Percentiles rank a stretch among this genome's conserved stretches.
phyloP scores from a whole-genome alignment of 768 basidiomycete species.

The Termitomyces sp. region DNA sequence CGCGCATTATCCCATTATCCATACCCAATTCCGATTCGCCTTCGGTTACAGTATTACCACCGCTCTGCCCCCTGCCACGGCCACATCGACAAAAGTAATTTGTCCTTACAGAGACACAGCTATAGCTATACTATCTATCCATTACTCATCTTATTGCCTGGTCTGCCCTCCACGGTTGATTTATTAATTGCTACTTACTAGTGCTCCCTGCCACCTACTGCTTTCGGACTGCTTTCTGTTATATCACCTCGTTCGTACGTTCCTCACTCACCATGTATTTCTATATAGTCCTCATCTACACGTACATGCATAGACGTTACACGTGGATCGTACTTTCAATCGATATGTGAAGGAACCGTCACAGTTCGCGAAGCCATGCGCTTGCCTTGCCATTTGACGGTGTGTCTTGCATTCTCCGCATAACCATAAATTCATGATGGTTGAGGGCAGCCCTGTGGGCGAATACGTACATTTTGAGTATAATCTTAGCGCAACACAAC shows the following conservation, averaged over 20 bases:
- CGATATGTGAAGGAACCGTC: no score
- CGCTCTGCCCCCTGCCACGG: neutral
- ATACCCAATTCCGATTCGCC: neutral
- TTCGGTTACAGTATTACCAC: neutral
- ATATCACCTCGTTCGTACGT: no score
- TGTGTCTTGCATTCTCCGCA: no score
- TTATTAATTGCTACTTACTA: conserved; percentile 2
- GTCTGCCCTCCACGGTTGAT: neutral
- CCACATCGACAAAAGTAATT: conserved; percentile 4
- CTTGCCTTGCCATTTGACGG: no score
- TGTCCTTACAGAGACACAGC: neutral
- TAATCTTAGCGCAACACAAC: no score
- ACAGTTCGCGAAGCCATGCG: no score
- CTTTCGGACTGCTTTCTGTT: neutral
- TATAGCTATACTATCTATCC: conserved; percentile 2
- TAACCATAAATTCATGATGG: no score
- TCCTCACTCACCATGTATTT: neutral
- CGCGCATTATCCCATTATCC: neutral
- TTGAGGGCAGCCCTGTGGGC: no score
- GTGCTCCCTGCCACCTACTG: conserved; percentile 1
- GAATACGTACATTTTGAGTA: no score
- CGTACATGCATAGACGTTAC: neutral
- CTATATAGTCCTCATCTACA: neutral
- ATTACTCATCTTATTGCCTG: conserved; percentile 2
- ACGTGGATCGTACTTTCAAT: neutral